Percentiles rank a stretch among this genome's conserved stretches.
Conservation (phyloP, 2,329 filamentous ascomycete species). For the Alternaria novae-zelandiae region DNA sequence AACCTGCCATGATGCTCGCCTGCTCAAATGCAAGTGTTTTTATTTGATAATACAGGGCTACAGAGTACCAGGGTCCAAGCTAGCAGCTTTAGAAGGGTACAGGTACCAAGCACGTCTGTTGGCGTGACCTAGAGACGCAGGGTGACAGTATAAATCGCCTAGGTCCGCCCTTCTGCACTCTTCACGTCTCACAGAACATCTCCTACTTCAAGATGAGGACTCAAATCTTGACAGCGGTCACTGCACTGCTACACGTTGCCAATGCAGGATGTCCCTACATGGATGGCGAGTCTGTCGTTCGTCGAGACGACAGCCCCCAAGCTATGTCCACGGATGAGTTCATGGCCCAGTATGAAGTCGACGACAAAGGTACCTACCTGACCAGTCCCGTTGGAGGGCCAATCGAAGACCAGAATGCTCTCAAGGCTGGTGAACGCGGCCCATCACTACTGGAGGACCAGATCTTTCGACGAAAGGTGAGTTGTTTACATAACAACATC, state of each 20-base stretch:
- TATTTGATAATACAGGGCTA: constrained; percentile 1
- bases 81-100: not conserved
- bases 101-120: not conserved
- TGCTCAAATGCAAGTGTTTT: constrained; percentile 5
- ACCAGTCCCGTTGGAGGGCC: constrained; percentile 73
- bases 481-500: not conserved
- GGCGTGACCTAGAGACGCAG: not conserved
- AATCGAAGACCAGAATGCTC: constrained; percentile 69
- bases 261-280: constrained; percentile 47
- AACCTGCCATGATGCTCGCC: not conserved
- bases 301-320: constrained; percentile 24
- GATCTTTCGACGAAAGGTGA: constrained; percentile 64
- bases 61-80: not conserved
- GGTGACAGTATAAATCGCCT: not conserved
- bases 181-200: not conserved
- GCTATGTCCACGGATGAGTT: constrained; percentile 41
- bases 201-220: constrained; percentile 29
- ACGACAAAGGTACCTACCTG: constrained; percentile 45
- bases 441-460: constrained; percentile 75
- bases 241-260: constrained; percentile 29
- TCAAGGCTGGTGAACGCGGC: constrained; percentile 71
- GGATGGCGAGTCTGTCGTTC: constrained; percentile 37
- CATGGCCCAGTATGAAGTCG: constrained; percentile 45
- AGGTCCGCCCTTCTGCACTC: not conserved
- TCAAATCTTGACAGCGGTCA: constrained; percentile 30